Base-by-base conservation (phyloP, 257 asterid species). In the Paraleonurus japonicus region DNA sequence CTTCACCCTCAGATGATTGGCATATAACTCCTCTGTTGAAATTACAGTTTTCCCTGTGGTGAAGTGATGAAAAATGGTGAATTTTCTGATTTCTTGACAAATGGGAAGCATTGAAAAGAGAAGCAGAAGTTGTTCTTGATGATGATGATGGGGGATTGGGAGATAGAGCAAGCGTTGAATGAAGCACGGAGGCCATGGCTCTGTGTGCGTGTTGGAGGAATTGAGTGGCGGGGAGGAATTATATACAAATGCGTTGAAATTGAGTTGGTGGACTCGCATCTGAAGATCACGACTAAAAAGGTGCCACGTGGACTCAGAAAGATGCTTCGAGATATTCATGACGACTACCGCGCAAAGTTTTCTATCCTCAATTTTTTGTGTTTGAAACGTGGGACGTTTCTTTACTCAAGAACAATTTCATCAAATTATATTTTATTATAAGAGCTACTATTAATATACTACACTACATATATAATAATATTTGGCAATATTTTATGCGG, bases 181-280 rank as follows among this genome's bases (percentile, higher is more conserved):
- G 84, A 62, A 89, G 78, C 30, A 84, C 59, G 50, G 95, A 86
- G 45, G 93, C 93, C 97, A 92, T 91, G 50, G 84, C 20, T n/a
- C n/a, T 51, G 68, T 2, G 66, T 45, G 75, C 27, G 50, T 2
- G 59, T 20, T 55, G 68, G 24, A 37, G 72, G 35, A 78, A 35
- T n/a, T 77, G 80, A 61, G 71, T 57, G 72, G 78, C 61, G 73
- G 28, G 43, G 24, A 45, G 28, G 33, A 50, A 23, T 66, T 64
- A 9, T 17, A 26, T 23, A 23, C 55, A 69, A n/a, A 11, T 54
- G 22, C 67, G 33, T 37, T 10, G 53, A 16, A 51, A 55, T 30
- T 74, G 16, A 7, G 3, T 11, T 81, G 23, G 43, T 27, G 27
- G 61, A 39, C 70, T 62, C 9, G 16, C 17, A 41, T 41, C 5